These are phyloP conservation scores for Gracilaria caudata DNA, from an alignment of 23 red algal species.

Conservation along the genomic window DNA sequence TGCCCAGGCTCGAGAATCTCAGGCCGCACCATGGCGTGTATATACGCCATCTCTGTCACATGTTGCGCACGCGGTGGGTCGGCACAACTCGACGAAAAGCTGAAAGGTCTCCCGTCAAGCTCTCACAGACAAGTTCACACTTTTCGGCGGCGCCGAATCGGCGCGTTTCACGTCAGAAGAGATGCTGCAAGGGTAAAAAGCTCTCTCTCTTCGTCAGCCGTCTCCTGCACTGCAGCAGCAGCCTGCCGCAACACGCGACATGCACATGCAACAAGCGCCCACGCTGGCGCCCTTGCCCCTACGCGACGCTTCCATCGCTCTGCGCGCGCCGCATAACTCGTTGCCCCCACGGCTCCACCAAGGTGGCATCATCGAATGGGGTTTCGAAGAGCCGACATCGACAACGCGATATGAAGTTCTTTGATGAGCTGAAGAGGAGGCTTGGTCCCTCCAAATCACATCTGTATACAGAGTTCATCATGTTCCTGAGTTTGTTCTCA, in stretches of 20 bases:
- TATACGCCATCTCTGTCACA: too few species aligned
- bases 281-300: not conserved
- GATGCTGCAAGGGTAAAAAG: too few species aligned
- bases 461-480: constrained; percentile 95
- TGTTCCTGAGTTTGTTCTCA: constrained; percentile 87
- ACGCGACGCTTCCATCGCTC: not conserved
- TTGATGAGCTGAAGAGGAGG: constrained; percentile 77
- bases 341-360: constrained; percentile 13
- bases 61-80: too few species aligned
- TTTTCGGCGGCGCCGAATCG: too few species aligned
- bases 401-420: constrained; percentile 75
- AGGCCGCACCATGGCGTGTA: too few species aligned
- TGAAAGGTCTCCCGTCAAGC: too few species aligned
- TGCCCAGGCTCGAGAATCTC: too few species aligned
- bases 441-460: constrained; percentile 75
- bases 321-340: constrained; percentile 4
- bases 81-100: too few species aligned
- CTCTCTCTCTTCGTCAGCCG: too few species aligned
- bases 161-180: too few species aligned
- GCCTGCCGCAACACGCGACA: not conserved
- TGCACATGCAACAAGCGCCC: not conserved
- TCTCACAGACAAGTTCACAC: too few species aligned
- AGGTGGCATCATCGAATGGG: constrained; percentile 17
- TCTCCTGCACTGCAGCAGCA: not conserved
- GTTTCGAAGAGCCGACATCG: constrained; percentile 14